Base-by-base conservation (phyloP, 495 filamentous ascomycete species). In the Zalerion maritima region DNA sequence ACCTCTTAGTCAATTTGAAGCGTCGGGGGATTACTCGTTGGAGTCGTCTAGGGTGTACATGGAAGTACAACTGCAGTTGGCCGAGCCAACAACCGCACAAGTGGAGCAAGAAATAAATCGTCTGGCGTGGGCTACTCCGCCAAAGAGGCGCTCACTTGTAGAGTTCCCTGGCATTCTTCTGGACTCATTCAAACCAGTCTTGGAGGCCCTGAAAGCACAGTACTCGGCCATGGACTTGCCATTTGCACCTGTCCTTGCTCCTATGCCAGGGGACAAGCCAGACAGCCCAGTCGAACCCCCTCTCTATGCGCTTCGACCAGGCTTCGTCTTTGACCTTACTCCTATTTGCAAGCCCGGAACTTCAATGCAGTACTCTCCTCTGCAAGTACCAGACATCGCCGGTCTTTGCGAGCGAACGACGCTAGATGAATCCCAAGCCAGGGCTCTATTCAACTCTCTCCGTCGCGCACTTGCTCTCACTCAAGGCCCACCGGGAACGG, bases 401-500 rank as follows among this genome's bases (percentile, higher is more conserved):
- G 46, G 32, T 3, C 46, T 78, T 8, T 35, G 41, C n/a, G 31
- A 46, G 3, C 36, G 49, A 22, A 63, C 71, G 1, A 58, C 45
- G 3, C 62, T 79, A 2, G 76, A 81, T 34, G 36, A 57, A 15
- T 62, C 58, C 0, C 77, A 91, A 43, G 62, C 63, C 9, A 23
- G 43, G 0, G 69, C 74, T 3, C 45, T 81, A 10, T 42, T 78
- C 2, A 43, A 60, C 16, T 55, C 69, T 10, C 52, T 91, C 3
- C 61, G 55, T 2, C 57, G 62, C 3, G 51, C 52, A 3, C 37
- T 83, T 14, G 69, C 69, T 5, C 52, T 84, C 0, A 78, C 86
- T 18, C 79, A 89, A 58, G 82, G 82, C 0, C 82, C 81, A 0
- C 82, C 82, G 3, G 81, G 82, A 1, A 86, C 80, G 2, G 81